phyloP scores from a whole-genome alignment of 495 filamentous ascomycete species.

The Pseudoneurospora amorphoporcata region DNA sequence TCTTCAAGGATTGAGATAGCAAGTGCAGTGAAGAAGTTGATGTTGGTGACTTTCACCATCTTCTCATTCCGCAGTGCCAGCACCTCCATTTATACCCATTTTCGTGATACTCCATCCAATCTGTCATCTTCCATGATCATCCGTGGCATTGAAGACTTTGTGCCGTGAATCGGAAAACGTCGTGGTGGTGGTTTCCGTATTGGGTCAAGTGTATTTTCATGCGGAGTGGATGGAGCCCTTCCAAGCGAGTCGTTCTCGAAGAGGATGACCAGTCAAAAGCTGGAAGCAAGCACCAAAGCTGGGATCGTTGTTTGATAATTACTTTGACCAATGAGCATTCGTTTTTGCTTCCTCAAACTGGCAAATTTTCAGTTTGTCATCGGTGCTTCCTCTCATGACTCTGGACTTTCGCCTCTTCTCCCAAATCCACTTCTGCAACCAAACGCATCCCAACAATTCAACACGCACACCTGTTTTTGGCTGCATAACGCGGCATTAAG shows the following conservation, averaged over 20 bases:
- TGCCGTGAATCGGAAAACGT: neutral
- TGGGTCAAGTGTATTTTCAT: neutral
- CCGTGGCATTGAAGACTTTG: neutral
- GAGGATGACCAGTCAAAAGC: neutral
- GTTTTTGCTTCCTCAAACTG: neutral
- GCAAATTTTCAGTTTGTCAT: conserved; percentile 1
- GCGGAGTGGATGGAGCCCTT: neutral
- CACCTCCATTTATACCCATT: neutral
- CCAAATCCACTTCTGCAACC: neutral
- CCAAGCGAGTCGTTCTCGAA: neutral
- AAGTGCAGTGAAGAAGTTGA: neutral
- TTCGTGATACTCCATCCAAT: neutral
- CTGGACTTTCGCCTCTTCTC: neutral
- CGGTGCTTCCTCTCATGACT: neutral
- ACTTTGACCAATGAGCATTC: neutral
- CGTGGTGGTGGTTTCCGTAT: neutral
- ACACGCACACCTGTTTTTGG: neutral
- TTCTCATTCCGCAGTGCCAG: neutral
- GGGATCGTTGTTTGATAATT: neutral
- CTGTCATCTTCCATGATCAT: neutral
- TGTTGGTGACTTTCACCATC: neutral
- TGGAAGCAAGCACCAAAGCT: neutral
- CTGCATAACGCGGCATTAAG: neutral
- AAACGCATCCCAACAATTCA: neutral
- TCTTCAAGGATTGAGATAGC: neutral